Conservation (phyloP, 306 rosid genomes). For the Begonia fuchsioides region DNA sequence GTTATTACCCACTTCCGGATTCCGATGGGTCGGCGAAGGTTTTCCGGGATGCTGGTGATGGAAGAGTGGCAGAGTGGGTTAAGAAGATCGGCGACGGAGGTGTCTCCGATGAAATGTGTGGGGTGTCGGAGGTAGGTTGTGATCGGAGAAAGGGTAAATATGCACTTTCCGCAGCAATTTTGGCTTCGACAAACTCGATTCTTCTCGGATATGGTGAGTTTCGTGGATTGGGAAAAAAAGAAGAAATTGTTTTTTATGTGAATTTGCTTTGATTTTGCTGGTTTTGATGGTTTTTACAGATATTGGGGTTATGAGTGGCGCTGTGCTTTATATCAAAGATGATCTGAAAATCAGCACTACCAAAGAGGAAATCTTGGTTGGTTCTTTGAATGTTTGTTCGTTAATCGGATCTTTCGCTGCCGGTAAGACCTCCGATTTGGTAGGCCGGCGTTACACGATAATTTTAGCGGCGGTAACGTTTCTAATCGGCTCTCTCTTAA, state of each 20-base stretch:
- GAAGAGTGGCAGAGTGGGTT: no score
- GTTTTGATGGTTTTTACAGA: conserved; percentile 6
- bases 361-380: conserved; percentile 24
- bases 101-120: conserved; percentile 1
- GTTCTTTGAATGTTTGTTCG: conserved; percentile 28
- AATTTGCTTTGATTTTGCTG: no score
- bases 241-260: not conserved
- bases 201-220: conserved; percentile 32
- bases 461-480: conserved; percentile 39
- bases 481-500: conserved; percentile 43
- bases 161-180: conserved; percentile 26
- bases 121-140: not conserved
- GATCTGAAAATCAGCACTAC: conserved; percentile 16
- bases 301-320: conserved; percentile 40
- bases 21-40: not conserved
- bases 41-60: no score
- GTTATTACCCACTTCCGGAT: conserved; percentile 7
- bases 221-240: not conserved
- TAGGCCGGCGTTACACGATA: conserved; percentile 30
- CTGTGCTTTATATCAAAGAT: conserved; percentile 22
- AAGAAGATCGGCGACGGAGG: not conserved
- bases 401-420: conserved; percentile 23
- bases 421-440: conserved; percentile 21
- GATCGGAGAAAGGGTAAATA: conserved; percentile 10
- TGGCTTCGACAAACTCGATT: conserved; percentile 33